Percentiles rank a stretch among this genome's conserved stretches.
Conservation (phyloP, 140 eudicot genomes). For the Oenanthe javanica region DNA sequence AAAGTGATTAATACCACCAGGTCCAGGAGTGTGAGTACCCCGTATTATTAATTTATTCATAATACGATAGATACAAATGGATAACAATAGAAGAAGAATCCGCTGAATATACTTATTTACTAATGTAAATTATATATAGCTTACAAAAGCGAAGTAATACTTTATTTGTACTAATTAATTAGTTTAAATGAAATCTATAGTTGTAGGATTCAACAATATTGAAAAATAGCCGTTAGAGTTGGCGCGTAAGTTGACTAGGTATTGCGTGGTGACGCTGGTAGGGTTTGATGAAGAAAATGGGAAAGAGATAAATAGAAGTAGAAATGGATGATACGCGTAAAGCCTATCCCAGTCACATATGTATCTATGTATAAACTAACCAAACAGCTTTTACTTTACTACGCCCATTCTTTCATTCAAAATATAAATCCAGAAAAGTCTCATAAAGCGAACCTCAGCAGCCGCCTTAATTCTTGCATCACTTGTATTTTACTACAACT, state of each 20-base stretch:
- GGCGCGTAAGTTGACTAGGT: not conserved
- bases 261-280: not conserved
- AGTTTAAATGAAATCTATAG: not conserved
- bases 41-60: too few relatives aligned
- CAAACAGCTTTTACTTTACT: not conserved
- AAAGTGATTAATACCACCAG: not conserved
- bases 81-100: not conserved
- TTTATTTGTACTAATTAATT: too few relatives aligned
- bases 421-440: not conserved
- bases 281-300: not conserved
- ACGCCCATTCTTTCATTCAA: not conserved
- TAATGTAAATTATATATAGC: not conserved
- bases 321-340: not conserved
- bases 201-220: not conserved
- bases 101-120: not conserved
- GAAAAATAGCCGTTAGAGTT: not conserved
- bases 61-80: not conserved
- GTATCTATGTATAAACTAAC: not conserved
- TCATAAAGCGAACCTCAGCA: not conserved
- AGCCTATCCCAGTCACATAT: not conserved
- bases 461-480: conserved; percentile 7
- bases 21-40: too few relatives aligned
- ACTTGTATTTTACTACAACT: not conserved
- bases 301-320: not conserved
- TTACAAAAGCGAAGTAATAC: too few relatives aligned